Evolutionary conservation across 75 land plant species (phyloP), one percentile per base, ranked within the genome.

Genomic region (Azolla pinnata): DNA sequence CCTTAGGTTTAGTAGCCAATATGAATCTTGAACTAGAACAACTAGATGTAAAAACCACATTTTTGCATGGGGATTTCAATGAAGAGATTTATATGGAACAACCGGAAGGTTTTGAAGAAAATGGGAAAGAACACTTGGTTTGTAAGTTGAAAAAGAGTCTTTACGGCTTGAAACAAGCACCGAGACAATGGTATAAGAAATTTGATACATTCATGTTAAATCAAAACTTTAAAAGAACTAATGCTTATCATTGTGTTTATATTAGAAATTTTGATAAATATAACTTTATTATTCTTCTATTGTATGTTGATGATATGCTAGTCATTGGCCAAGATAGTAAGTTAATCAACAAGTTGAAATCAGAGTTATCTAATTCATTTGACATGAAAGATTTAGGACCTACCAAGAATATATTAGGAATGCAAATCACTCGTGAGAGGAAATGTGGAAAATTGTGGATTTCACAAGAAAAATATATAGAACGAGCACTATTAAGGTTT

Each of bases 31-130:
- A 66, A 16, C 42, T 72, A 26, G 21, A 58, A 29, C 45, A 72
- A 33, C 8, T 67, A 30, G 75, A 67, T 66, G 75, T 66, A 14
- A 73, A 73, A 28, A 54, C 47, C 2, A 44, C 51, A 2, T 73
- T 66, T 49, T 32, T 73, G 5, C 59, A 67, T 66, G 70, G 70
- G 33, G 65, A 66, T 33, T 29, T 73, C 0, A 9, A 55, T 2
- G 60, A 67, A 55, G 50, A 73, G 18, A 64, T 61, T 23, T 60
- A 72, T 50, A 42, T 59, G 46, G 8, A 19, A 4, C 51, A 59
- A 38, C 61, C 51, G 7, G 46, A 59, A 59, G 46, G 61, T 0
- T 59, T 59, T 38, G 34, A 35, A 1, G 61, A 8, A 17, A 59
- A 34, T 3, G 7, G 21, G 7, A 48, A 48, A 48, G 51, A 48